Evolutionary conservation across 306 rosid species (phyloP).

Genomic region (Arachis stenosperma): DNA sequence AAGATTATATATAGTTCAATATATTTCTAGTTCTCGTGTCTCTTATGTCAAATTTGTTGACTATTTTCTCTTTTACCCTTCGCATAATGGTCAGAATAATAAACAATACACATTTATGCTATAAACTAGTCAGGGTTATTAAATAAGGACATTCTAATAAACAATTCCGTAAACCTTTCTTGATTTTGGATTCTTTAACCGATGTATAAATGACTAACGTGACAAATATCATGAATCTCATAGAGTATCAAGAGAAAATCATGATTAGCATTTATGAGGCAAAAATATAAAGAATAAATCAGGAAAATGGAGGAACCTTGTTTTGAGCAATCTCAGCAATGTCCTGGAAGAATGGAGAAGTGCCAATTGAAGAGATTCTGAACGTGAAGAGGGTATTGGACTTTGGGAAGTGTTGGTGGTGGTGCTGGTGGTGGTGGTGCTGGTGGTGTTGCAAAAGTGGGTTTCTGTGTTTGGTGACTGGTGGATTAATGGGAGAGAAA

Average conservation of each 20-base stretch:
- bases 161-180: too few species aligned
- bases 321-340: conserved; percentile 66
- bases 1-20: too few species aligned
- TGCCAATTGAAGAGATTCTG: conserved; percentile 44
- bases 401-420: conserved; percentile 27
- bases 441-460: conserved; percentile 5
- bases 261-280: not conserved
- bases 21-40: too few species aligned
- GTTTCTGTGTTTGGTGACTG: conserved; percentile 27
- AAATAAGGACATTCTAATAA: too few species aligned
- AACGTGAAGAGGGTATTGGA: conserved; percentile 37
- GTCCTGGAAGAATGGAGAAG: conserved; percentile 49
- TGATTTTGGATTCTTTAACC: too few species aligned
- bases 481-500: conserved; percentile 42
- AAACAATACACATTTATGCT: too few species aligned
- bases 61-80: too few species aligned
- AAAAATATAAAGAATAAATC: not conserved
- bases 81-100: too few species aligned
- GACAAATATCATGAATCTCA: too few species aligned
- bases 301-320: conserved; percentile 56
- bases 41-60: too few species aligned
- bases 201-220: too few species aligned
- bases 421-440: not conserved
- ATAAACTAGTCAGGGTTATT: too few species aligned
- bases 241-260: conserved; percentile 24